phyloP scores from a whole-genome alignment of 2,329 filamentous ascomycete genomes.

The Cladosporium cucumerinum region DNA sequence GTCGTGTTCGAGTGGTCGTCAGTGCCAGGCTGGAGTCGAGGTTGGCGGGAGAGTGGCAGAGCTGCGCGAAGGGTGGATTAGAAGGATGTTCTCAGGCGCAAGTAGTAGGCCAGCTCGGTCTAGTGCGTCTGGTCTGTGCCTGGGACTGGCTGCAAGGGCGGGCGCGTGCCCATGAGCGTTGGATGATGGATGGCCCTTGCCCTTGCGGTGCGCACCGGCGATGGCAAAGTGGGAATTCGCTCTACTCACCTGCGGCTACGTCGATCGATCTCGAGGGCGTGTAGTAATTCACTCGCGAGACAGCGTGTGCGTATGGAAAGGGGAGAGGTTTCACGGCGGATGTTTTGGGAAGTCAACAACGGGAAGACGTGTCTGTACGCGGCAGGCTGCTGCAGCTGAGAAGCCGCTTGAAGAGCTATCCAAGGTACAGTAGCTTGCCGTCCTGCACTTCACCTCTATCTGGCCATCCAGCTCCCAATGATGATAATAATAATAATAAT shows the following conservation, averaged over 20 bases:
- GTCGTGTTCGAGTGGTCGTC: not conserved
- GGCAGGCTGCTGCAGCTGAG: not conserved
- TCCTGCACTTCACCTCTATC: not conserved
- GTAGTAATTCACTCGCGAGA: not conserved
- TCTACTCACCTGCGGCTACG: not conserved
- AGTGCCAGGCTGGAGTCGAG: not conserved
- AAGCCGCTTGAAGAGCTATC: not conserved
- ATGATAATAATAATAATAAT: too few species aligned
- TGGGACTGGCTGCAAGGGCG: slow-evolving; percentile 9
- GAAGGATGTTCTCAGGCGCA: slow-evolving; percentile 8
- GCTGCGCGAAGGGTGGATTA: slow-evolving; percentile 5
- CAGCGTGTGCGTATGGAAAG: not conserved
- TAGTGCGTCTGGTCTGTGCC: not conserved
- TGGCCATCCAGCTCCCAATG: not conserved
- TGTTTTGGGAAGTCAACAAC: slow-evolving; percentile 2
- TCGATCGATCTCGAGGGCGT: not conserved
- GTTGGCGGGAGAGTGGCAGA: not conserved
- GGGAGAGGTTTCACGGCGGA: not conserved
- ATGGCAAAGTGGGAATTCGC: not conserved
- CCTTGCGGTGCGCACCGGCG: not conserved
- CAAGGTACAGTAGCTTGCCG: not conserved
- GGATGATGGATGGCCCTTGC: not conserved
- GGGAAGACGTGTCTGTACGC: slow-evolving; percentile 2
- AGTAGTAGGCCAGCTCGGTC: not conserved
- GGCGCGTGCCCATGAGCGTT: not conserved